Base-by-base conservation (phyloP, 331 rosid species). In the Telfairia occidentalis region DNA sequence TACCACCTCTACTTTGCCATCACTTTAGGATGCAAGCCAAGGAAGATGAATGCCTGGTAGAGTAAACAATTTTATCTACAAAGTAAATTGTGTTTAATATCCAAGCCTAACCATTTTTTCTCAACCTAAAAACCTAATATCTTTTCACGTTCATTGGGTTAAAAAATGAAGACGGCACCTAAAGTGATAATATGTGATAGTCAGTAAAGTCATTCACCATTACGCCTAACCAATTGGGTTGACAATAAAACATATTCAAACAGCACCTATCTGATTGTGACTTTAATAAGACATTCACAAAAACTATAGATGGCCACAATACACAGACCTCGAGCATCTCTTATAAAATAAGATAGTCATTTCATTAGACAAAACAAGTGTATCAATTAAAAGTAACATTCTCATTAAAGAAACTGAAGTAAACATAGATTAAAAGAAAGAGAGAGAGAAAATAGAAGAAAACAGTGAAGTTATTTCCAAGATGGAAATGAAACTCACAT, bases 401-500 rank as follows among this genome's bases (percentile, higher is more conserved):
- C 9, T 40, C 73, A 66, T 40, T 66, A 12, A 66, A 38, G 32
- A 37, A 42, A 66, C 23, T 66, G 73, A 66, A 66, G 24, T 32
- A 35, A 64, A 5, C 12, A 67, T 42, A 67, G 54, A 43, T 40
- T 12, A 24, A 67, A 42, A 40, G 40, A 45, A 70, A 26, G 40
- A 43, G 34, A 45, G 24, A n/a, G 10, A 70, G 38, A 46, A 30
- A 70, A 70, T 46, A 45, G 58, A 43, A 16, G 42, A 30, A 29
- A 77, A 34, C 74, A 70, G n/a, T 5, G 48, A 43, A 29, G 2
- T 59, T 21, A 46, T 9, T 42, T 65, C 16, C 19, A 19, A 49
- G 29, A 42, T 52, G 63, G 30, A 55, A 46, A 65, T 42, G 72
- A 73, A 73, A 84, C 98, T 88, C 87, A 95, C 96, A 83, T 88